Conservation (phyloP, 495 filamentous ascomycete species). For the Hyphodiscus hymeniophilus region DNA sequence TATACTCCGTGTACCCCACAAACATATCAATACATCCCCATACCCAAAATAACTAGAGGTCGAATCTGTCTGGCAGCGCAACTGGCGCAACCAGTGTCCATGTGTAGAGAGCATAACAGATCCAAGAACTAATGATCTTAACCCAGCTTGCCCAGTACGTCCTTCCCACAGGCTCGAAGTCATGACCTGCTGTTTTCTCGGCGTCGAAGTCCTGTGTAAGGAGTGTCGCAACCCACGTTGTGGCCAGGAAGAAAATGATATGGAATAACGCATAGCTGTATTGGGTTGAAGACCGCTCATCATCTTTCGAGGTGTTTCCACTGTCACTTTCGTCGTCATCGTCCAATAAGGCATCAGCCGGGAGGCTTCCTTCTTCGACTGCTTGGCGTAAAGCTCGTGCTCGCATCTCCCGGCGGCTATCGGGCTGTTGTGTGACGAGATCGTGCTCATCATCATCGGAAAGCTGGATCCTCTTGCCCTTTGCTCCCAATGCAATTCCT, state of each 20-base stretch:
- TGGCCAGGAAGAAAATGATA: conserved; percentile 94
- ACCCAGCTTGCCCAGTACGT: conserved; percentile 99
- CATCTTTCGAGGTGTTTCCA: conserved; percentile 59
- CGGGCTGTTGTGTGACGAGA: conserved; percentile 83
- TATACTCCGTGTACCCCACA: not conserved
- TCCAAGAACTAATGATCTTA: conserved; percentile 97
- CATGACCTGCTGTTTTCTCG: conserved; percentile 40
- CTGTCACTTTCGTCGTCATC: conserved; percentile 60
- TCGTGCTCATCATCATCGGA: conserved; percentile 66
- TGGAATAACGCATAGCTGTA: conserved; percentile 97
- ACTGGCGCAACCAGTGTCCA: conserved; percentile 90
- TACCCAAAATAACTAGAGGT: conserved; percentile 10
- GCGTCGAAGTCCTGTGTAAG: conserved; percentile 62
- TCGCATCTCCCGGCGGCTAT: conserved; percentile 78
- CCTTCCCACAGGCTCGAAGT: conserved; percentile 85
- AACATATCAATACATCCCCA: not conserved
- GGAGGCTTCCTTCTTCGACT: conserved; percentile 82
- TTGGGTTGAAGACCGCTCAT: conserved; percentile 82
- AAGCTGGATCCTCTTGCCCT: conserved; percentile 49
- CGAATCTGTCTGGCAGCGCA: conserved; percentile 59
- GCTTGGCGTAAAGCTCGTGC: conserved; percentile 83
- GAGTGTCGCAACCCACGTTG: conserved; percentile 89
- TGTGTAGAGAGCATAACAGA: conserved; percentile 87
- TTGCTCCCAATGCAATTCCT: conserved; percentile 70
- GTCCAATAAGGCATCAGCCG: conserved; percentile 81